phyloP scores from a whole-genome alignment of 2,329 filamentous ascomycete species.

The Aspergillus jensenii region DNA sequence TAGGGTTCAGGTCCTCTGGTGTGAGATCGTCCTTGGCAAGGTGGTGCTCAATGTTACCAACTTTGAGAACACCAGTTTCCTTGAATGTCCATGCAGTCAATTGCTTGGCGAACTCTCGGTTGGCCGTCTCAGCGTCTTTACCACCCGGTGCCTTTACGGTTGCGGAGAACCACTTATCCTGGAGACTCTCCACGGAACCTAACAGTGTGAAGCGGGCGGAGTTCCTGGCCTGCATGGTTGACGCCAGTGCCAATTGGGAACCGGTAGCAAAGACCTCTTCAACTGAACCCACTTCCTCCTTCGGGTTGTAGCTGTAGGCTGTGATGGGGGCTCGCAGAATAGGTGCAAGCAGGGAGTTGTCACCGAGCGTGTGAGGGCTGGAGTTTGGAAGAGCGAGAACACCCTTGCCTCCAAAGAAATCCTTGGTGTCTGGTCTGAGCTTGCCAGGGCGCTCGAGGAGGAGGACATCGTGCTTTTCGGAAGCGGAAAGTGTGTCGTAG shows the following conservation, averaged over 20 bases:
- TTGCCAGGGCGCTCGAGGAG: conserved; percentile 69
- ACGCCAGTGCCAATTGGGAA: conserved; percentile 79
- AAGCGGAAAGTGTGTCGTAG: conserved; percentile 74
- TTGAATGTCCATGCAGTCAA: conserved; percentile 95
- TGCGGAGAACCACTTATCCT: conserved; percentile 85
- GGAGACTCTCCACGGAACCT: conserved; percentile 81
- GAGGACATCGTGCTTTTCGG: conserved; percentile 85
- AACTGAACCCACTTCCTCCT: conserved; percentile 71
- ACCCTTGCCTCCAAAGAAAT: conserved; percentile 71
- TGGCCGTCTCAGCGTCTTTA: conserved; percentile 66
- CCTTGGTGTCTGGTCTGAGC: conserved; percentile 67
- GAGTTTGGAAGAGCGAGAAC: conserved; percentile 79
- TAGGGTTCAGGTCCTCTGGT: conserved; percentile 64
- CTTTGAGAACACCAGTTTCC: conserved; percentile 84
- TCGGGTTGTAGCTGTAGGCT: conserved; percentile 91
- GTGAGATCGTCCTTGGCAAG: conserved; percentile 51
- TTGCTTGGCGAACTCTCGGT: conserved; percentile 81
- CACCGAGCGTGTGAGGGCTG: conserved; percentile 78
- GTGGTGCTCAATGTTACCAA: conserved; percentile 80
- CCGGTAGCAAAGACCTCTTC: conserved; percentile 87
- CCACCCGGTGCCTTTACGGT: conserved; percentile 61
- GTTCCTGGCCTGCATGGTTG: conserved; percentile 86
- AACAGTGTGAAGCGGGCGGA: conserved; percentile 85
- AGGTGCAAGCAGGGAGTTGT: conserved; percentile 74
- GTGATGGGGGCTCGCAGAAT: conserved; percentile 79